These are phyloP conservation scores for Tolypocladium capitatum DNA, from an alignment of 2,329 filamentous ascomycete species.

Conservation along the genomic window DNA sequence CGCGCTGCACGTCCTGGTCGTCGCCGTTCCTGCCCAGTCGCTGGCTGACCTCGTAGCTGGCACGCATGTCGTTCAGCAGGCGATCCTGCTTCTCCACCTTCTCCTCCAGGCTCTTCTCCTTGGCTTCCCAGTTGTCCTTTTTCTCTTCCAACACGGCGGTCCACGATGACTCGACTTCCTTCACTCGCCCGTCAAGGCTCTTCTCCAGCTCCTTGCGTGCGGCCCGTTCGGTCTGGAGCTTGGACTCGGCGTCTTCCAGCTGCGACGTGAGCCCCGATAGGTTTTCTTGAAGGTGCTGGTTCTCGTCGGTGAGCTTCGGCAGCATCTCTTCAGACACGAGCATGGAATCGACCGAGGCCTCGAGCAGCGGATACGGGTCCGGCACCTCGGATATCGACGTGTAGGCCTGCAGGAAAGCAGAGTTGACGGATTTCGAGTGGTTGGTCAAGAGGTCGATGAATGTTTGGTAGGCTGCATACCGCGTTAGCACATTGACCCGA, in stretches of 20 bases:
- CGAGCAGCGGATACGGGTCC: slow-evolving; percentile 89
- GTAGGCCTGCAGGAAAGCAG: slow-evolving; percentile 85
- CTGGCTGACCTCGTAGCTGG: slow-evolving; percentile 92
- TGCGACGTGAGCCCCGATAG: slow-evolving; percentile 64
- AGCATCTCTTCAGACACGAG: slow-evolving; percentile 85
- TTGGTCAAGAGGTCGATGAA: slow-evolving; percentile 96
- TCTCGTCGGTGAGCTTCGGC: slow-evolving; percentile 80
- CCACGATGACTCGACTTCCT: slow-evolving; percentile 86
- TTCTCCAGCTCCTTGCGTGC: slow-evolving; percentile 65
- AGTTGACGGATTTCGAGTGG: slow-evolving; percentile 88
- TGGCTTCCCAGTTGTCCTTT: slow-evolving; percentile 89
- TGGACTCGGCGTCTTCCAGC: slow-evolving; percentile 69
- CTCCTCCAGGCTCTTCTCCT: slow-evolving; percentile 81
- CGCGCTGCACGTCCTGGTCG: slow-evolving; percentile 40
- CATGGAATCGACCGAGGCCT: slow-evolving; percentile 90
- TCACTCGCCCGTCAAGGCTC: slow-evolving; percentile 64
- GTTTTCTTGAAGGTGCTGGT: slow-evolving; percentile 70
- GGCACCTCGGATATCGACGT: slow-evolving; percentile 89
- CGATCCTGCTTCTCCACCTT: slow-evolving; percentile 92
- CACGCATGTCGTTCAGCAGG: slow-evolving; percentile 85
- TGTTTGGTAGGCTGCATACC: slow-evolving; percentile 67
- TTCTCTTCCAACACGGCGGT: slow-evolving; percentile 82
- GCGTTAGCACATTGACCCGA: slow-evolving; percentile 6
- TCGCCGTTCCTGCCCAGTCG: slow-evolving; percentile 65
- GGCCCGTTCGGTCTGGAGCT: slow-evolving; percentile 64